These are phyloP conservation scores for Mycena galericulata DNA, from an alignment of 768 basidiomycete genomes.

Conservation along the genomic window DNA sequence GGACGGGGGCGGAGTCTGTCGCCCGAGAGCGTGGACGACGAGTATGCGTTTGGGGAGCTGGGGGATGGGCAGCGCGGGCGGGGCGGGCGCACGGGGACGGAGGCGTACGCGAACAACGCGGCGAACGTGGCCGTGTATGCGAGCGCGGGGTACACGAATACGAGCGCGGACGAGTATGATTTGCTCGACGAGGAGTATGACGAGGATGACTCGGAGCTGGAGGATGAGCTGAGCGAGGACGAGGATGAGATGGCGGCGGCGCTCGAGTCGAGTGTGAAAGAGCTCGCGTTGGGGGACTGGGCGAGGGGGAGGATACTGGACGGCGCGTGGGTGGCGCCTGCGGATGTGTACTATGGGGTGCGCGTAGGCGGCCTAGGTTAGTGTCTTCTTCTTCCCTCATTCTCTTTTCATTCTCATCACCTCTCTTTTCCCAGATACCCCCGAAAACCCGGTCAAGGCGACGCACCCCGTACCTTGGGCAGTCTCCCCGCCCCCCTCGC, in stretches of 20 bases:
- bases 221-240: constrained; percentile 51
- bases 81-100: too few species aligned
- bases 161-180: constrained; percentile 5
- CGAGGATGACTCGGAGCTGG: constrained; percentile 57
- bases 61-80: neutral
- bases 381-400: constrained; percentile 41
- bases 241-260: constrained; percentile 66
- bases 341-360: constrained; percentile 72
- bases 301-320: constrained; percentile 78
- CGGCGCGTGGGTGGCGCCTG: constrained; percentile 81
- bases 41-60: neutral
- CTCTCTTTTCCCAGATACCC: constrained; percentile 36
- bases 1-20: constrained; percentile 8
- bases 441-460: constrained; percentile 37
- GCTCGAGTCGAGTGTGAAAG: constrained; percentile 46
- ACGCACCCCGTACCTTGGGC: constrained; percentile 77
- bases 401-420: constrained; percentile 39
- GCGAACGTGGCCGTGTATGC: constrained; percentile 13
- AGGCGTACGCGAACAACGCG: constrained; percentile 1
- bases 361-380: constrained; percentile 45
- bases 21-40: constrained; percentile 8
- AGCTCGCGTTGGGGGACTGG: constrained; percentile 79
- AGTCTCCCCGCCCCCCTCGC: constrained; percentile 42
- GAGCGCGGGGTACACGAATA: constrained; percentile 23
- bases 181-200: constrained; percentile 52